phyloP scores from a whole-genome alignment of 176 grass and related monocot genomes.

The Rhynchospora breviuscula region DNA sequence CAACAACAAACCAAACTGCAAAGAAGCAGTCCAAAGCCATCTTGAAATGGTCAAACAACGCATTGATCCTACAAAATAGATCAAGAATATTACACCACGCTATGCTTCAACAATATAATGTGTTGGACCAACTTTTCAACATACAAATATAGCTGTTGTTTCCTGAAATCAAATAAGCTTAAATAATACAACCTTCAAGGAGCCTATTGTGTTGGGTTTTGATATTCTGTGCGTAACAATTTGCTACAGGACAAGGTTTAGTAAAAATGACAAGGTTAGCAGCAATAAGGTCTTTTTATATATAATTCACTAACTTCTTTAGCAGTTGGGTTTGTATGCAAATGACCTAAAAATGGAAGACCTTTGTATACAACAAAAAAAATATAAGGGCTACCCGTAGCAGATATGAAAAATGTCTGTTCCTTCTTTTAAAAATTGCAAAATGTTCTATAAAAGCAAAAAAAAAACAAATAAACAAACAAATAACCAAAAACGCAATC shows the following conservation, averaged over 20 bases:
- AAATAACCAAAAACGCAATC: neutral
- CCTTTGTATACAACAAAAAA: neutral
- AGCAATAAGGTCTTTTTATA: neutral
- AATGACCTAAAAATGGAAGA: neutral
- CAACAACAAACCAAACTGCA: conserved; percentile 95
- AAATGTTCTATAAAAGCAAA: neutral
- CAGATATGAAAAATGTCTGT: neutral
- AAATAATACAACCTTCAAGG: neutral
- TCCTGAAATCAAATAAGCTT: neutral
- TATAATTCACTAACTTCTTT: neutral
- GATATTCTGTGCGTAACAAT: neutral
- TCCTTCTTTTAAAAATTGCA: neutral
- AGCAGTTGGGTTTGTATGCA: neutral
- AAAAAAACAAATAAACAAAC: neutral
- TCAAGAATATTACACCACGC: neutral
- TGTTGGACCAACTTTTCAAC: neutral
- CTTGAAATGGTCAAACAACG: conserved; percentile 94
- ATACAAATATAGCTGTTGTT: neutral
- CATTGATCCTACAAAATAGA: conserved; percentile 64
- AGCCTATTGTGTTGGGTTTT: neutral
- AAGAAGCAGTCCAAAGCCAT: conserved; percentile 98
- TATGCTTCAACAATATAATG: too few relatives aligned
- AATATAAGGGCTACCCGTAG: neutral
- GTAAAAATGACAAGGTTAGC: neutral
- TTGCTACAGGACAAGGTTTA: neutral